Evolutionary conservation across 345 rosid species (phyloP).

Genomic region (Eucalyptus marginata): DNA sequence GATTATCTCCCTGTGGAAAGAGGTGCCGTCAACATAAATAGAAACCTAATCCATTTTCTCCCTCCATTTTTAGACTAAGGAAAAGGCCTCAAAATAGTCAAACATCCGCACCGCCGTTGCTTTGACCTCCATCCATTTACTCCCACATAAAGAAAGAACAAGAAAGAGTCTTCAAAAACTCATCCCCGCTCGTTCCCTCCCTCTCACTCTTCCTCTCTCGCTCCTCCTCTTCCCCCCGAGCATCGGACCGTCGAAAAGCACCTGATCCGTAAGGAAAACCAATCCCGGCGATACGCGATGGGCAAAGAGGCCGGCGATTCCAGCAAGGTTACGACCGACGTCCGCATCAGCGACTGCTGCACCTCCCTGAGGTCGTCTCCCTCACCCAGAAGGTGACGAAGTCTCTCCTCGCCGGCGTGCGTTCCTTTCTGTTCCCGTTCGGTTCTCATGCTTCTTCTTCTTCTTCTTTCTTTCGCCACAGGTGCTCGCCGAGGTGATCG

Average conservation of each 20-base stretch:
- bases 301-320: neutral
- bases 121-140: neutral
- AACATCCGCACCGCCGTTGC: neutral
- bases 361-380: constrained; percentile 2
- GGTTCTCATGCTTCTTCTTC: neutral
- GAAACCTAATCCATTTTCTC: neutral
- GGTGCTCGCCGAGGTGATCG: constrained; percentile 57
- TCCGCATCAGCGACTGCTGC: neutral
- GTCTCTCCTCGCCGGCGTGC: neutral
- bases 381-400: constrained; percentile 1
- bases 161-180: neutral
- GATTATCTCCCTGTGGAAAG: neutral
- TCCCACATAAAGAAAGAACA: neutral
- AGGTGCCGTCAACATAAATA: neutral
- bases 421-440: neutral
- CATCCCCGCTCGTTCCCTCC: neutral
- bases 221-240: neutral
- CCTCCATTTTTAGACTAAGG: neutral
- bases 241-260: neutral
- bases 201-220: neutral
- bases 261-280: neutral
- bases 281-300: neutral
- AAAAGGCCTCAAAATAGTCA: neutral
- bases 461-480: neutral
- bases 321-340: neutral